phyloP scores from a whole-genome alignment of 1,139 yeast genomes.

The Candida pseudoviswanathii region DNA sequence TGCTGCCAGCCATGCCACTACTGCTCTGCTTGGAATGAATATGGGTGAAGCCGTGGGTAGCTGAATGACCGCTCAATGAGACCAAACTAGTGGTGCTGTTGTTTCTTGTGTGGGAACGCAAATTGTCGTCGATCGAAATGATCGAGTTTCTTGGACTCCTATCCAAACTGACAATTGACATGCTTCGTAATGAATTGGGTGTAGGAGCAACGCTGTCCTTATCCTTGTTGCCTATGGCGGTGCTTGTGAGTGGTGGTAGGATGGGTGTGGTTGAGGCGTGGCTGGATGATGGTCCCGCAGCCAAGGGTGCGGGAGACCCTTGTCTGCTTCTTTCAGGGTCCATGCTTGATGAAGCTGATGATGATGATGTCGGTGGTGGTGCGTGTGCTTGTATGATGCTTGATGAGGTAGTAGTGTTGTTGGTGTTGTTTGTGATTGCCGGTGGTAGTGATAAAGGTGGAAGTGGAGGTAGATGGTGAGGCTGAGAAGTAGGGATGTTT shows the following conservation, averaged over 20 bases:
- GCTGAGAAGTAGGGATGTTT: conserved; percentile 7
- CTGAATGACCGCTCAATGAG: conserved; percentile 16
- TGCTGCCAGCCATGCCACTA: conserved; percentile 7
- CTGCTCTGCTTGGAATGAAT: conserved; percentile 4
- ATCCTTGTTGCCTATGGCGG: neutral
- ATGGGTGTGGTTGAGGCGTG: conserved; percentile 5
- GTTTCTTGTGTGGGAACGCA: conserved; percentile 32
- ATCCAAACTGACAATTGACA: conserved; percentile 43
- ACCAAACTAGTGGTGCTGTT: conserved; percentile 36
- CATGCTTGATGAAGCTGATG: neutral
- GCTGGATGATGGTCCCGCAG: conserved; percentile 3
- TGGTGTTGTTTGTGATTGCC: neutral
- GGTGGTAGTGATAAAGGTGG: conserved; percentile 5
- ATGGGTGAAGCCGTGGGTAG: conserved; percentile 1
- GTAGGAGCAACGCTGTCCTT: conserved; percentile 14
- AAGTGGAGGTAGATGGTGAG: conserved; percentile 6
- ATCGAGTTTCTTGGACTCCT: conserved; percentile 45
- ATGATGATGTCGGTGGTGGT: conserved; percentile 5
- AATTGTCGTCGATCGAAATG: conserved; percentile 40
- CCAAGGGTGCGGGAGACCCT: conserved; percentile 2
- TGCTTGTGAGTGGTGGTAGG: conserved; percentile 1
- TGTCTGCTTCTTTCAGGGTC: neutral
- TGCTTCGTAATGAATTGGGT: conserved; percentile 28
- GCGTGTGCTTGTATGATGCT: neutral
- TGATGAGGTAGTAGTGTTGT: neutral